Percentiles rank a stretch among this genome's conserved stretches.
Conservation (phyloP, 371 early-diverging fungal genomes). For the Pancytospora philotis region DNA sequence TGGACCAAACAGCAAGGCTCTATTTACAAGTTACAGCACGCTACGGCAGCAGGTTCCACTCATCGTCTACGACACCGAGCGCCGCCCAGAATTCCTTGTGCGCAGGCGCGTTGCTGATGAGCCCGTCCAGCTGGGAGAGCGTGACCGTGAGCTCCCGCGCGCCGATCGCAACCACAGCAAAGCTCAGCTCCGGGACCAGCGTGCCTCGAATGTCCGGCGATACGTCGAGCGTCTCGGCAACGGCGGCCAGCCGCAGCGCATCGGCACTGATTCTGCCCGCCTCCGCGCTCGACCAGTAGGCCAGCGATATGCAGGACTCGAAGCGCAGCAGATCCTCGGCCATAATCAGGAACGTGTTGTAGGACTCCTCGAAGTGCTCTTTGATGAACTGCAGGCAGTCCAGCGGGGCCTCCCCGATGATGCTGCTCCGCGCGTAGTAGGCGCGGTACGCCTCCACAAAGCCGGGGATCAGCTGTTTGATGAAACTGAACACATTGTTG, state of each 20-base stretch:
- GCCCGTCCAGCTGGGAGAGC: slow-evolving; percentile 11
- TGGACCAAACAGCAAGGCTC: too few relatives aligned
- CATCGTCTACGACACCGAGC: slow-evolving; percentile 23
- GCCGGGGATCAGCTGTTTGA: slow-evolving; percentile 40
- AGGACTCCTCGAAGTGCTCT: slow-evolving; percentile 15
- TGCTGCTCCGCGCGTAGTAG: slow-evolving; percentile 20
- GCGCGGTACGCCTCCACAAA: slow-evolving; percentile 33
- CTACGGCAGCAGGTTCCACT: slow-evolving; percentile 19
- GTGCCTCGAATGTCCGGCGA: too few relatives aligned
- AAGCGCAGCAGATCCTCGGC: slow-evolving; percentile 31
- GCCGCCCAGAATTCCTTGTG: slow-evolving; percentile 33
- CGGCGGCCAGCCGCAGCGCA: not conserved
- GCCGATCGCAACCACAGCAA: slow-evolving; percentile 14
- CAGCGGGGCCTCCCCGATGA: not conserved
- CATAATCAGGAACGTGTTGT: slow-evolving; percentile 24
- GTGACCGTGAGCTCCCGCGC: slow-evolving; percentile 4
- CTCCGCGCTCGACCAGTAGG: not conserved
- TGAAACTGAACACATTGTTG: slow-evolving; percentile 25
- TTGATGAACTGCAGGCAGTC: slow-evolving; percentile 23
- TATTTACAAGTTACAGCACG: too few relatives aligned
- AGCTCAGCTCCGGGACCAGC: slow-evolving; percentile 21
- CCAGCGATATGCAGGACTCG: not conserved
- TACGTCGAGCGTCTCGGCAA: slow-evolving; percentile 20
- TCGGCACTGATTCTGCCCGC: not conserved
- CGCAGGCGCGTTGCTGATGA: slow-evolving; percentile 11